These are phyloP conservation scores for Porpolomopsis calyptriformis DNA, from an alignment of 768 basidiomycete species.

Conservation along the genomic window DNA sequence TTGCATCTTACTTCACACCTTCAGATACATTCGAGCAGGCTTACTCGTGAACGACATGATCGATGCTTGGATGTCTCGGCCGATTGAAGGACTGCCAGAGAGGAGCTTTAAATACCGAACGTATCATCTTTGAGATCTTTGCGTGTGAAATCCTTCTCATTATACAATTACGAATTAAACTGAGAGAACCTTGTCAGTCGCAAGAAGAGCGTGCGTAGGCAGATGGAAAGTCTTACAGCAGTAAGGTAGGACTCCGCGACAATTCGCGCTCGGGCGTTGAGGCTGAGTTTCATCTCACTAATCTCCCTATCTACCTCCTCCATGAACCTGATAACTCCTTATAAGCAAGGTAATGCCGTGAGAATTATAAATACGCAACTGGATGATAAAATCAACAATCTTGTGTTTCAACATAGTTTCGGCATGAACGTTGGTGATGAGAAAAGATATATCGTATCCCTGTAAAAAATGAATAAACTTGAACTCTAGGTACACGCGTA, in stretches of 20 bases:
- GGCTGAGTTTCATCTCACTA: constrained; percentile 95
- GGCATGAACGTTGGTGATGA: constrained; percentile 93
- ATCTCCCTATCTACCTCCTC: constrained; percentile 99
- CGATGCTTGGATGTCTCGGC: no score
- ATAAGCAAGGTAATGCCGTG: constrained; percentile 4
- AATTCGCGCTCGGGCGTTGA: constrained; percentile 92
- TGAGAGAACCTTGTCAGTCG: not conserved
- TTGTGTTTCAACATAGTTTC: constrained; percentile 99
- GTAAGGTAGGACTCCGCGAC: constrained; percentile 94
- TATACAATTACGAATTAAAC: not conserved
- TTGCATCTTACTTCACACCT: no score
- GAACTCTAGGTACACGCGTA: not conserved
- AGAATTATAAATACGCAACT: constrained; percentile 39
- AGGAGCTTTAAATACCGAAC: no score
- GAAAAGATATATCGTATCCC: constrained; percentile 98
- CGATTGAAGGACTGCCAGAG: no score
- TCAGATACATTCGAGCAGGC: no score
- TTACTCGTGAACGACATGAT: no score
- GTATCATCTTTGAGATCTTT: no score
- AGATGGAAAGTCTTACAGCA: constrained; percentile 45
- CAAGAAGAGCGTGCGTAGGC: not conserved
- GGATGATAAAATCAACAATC: constrained; percentile 98
- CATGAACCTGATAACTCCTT: constrained; percentile 62
- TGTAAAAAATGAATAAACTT: constrained; percentile 22
- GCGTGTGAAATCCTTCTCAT: not conserved